Evolutionary conservation across 2,329 filamentous ascomycete species (phyloP).

Genomic region (Pestalotiopsis sp.): DNA sequence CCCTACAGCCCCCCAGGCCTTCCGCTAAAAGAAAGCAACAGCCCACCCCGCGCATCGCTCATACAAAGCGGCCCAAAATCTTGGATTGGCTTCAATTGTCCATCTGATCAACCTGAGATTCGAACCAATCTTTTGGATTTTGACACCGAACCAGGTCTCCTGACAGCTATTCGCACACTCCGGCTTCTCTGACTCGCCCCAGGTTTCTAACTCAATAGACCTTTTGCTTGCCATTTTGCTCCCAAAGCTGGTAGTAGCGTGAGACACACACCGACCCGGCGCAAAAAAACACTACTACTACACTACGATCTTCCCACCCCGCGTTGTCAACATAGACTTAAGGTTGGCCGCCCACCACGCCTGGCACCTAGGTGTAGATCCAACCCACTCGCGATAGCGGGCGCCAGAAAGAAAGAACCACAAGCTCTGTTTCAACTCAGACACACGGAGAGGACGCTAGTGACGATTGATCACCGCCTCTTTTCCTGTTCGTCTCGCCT

Average conservation of each 20-base stretch:
- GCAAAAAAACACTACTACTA: background rate
- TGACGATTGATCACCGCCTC: slow-evolving; percentile 9
- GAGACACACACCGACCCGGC: background rate
- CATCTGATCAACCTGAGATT: background rate
- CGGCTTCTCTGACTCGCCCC: background rate
- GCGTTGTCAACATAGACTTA: slow-evolving; percentile 7
- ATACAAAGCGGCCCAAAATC: slow-evolving; percentile 7
- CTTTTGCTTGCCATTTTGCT: background rate
- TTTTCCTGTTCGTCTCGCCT: slow-evolving; percentile 14
- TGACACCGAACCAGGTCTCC: background rate
- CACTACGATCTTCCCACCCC: background rate
- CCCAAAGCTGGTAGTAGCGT: background rate
- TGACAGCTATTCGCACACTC: background rate
- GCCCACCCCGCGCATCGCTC: background rate
- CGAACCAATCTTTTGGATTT: background rate
- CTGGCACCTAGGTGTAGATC: slow-evolving; percentile 3
- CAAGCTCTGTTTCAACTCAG: slow-evolving; percentile 18
- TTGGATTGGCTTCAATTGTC: slow-evolving; percentile 8
- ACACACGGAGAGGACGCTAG: slow-evolving; percentile 17
- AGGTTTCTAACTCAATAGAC: background rate
- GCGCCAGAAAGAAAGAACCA: background rate
- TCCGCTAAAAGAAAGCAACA: slow-evolving; percentile 4
- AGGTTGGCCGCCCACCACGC: slow-evolving; percentile 1
- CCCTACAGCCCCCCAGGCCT: slow-evolving; percentile 10
- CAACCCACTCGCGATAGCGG: slow-evolving; percentile 13